These are phyloP conservation scores for Ampelomyces quisqualis DNA, from an alignment of 2,329 filamentous ascomycete genomes.

Conservation along the genomic window DNA sequence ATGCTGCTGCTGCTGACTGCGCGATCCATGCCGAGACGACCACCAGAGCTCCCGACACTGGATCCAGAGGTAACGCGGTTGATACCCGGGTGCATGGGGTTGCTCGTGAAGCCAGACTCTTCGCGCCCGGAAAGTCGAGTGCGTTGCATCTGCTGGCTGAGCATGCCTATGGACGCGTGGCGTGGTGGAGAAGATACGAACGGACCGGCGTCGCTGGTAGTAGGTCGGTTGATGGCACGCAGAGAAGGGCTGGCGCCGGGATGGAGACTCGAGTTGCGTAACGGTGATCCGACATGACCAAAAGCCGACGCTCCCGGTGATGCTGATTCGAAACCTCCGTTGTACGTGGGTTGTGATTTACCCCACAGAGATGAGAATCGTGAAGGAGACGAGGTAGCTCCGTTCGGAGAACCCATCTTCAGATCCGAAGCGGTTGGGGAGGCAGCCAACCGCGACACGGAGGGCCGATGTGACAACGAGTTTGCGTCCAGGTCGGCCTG, in stretches of 20 bases:
- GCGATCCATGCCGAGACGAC: slow-evolving; percentile 40
- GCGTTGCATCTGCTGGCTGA: slow-evolving; percentile 58
- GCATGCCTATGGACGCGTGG: slow-evolving; percentile 61
- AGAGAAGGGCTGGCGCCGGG: slow-evolving; percentile 53
- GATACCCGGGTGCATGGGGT: slow-evolving; percentile 68
- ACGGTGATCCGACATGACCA: slow-evolving; percentile 65
- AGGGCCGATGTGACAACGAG: slow-evolving; percentile 47
- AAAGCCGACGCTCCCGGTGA: slow-evolving; percentile 50
- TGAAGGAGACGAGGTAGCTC: slow-evolving; percentile 57
- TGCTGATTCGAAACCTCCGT: slow-evolving; percentile 45
- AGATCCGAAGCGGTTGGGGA: slow-evolving; percentile 48
- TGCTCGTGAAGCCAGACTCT: slow-evolving; percentile 25
- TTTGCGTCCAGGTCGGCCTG: slow-evolving; percentile 56
- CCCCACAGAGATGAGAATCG: slow-evolving; percentile 62
- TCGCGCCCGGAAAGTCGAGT: slow-evolving; percentile 45
- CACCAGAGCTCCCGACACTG: slow-evolving; percentile 34
- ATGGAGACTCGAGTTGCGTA: slow-evolving; percentile 61
- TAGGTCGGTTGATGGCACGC: slow-evolving; percentile 52
- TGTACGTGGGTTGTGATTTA: slow-evolving; percentile 51
- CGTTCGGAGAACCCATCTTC: slow-evolving; percentile 55
- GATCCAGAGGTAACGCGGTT: slow-evolving; percentile 36
- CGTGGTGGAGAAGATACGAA: slow-evolving; percentile 58
- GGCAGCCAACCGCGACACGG: slow-evolving; percentile 54
- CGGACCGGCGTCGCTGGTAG: slow-evolving; percentile 52
- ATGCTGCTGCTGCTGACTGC: slow-evolving; percentile 45